phyloP scores from a whole-genome alignment of 1,284 basidiomycete genomes.

The Rhodotorula sp. region DNA sequence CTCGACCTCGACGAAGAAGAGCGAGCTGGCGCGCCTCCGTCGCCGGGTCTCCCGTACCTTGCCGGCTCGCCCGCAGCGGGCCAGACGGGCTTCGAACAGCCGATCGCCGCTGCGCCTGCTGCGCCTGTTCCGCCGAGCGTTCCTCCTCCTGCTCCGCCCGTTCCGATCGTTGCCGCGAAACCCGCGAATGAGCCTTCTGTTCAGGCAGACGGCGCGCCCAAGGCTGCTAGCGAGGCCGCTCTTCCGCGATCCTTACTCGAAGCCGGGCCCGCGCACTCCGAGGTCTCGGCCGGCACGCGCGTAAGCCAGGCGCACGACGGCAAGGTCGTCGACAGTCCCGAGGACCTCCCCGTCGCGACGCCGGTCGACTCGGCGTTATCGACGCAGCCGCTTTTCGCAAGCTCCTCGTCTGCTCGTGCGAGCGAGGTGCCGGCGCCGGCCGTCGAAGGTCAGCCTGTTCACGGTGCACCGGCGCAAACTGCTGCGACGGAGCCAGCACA shows the following conservation, averaged over 20 bases:
- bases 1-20: background rate
- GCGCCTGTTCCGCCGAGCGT: background rate
- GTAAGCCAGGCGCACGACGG: constrained; percentile 19
- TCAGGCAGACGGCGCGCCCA: background rate
- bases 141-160: background rate
- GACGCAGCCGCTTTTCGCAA: constrained; percentile 25
- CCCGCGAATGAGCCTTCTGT: background rate
- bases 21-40: background rate
- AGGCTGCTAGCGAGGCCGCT: background rate
- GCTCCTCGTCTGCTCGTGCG: background rate
- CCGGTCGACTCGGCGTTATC: constrained; percentile 3
- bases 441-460: background rate
- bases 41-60: constrained; percentile 12
- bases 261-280: background rate
- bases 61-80: background rate
- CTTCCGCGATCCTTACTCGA: background rate
- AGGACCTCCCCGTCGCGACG: constrained; percentile 6
- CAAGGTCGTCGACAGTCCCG: constrained; percentile 21
- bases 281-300: background rate
- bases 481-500: too few relatives aligned
- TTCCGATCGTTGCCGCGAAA: background rate
- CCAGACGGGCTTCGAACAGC: constrained; percentile 7
- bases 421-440: background rate
- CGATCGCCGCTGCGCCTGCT: background rate
- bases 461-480: too few relatives aligned